Evolutionary conservation across 805 yeast genomes (phyloP), one percentile per base, ranked within the genome.

Genomic region (Myxozyma kluyveri): DNA sequence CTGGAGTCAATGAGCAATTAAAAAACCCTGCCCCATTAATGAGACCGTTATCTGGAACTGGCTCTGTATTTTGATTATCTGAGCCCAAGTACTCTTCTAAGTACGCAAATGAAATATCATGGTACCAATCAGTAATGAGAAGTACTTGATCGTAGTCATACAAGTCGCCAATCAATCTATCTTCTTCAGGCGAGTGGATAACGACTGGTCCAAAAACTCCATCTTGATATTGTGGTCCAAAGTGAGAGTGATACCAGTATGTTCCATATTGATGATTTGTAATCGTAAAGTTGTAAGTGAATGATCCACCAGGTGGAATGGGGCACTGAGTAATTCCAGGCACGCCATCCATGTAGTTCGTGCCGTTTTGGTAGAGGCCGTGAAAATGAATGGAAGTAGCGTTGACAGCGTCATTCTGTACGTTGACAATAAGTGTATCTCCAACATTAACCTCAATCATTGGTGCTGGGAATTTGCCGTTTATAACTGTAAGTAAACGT

Each of bases 221-320:
- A 67, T 91, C 99, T 69, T 89, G 87, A 65, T 88, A 88, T 70
- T 89, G 95, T 60, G 90, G 89, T 18, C 78, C 72, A 24, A 91
- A 81, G 72, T 91, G 99, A 31, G 97, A 87, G 70, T 91, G 99
- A 76, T 91, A 91, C 99, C 98, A 91, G 76, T 75, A 91, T 18
- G 96, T 79, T 65, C 99, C 99, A 53, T 76, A 81, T 71, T 91
- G 96, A 35, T 37, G 46, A 40, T 78, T 79, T 19, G 33, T 9
- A 24, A 47, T 42, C 5, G 96, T 84, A 70, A 91, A 91, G 74
- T 90, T 88, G 75, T 91, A 91, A 55, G 82, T 70, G 71, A 80
- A 75, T 12, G 87, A 77, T 54, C 79, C 78, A 47, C 85, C 85
- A 3, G 93, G 85, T 12, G 86, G 82, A 61, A 88, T 83, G 22